These are phyloP conservation scores for Phlebiopsis flavidoalba DNA, from an alignment of 768 basidiomycete species.

Conservation along the genomic window DNA sequence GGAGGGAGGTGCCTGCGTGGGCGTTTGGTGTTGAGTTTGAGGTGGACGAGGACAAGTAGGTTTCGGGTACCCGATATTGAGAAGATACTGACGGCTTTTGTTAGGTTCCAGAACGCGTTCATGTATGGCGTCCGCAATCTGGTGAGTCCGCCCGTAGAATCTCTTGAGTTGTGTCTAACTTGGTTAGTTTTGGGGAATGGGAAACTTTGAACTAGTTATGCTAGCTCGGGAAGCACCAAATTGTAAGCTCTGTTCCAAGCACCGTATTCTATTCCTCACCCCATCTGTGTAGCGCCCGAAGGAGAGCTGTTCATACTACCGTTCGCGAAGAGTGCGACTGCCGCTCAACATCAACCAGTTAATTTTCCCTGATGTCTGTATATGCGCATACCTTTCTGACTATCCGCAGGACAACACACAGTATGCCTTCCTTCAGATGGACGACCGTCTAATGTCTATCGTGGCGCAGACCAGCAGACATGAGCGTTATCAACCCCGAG, in stretches of 20 bases:
- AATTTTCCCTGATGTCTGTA: constrained; percentile 21
- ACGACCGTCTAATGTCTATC: constrained; percentile 92
- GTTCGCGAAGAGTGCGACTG: constrained; percentile 93
- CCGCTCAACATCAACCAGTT: constrained; percentile 88
- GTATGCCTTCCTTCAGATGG: constrained; percentile 93
- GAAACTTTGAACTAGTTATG: constrained; percentile 84
- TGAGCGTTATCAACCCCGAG: constrained; percentile 97
- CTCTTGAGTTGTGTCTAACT: constrained; percentile 1
- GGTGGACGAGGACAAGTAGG: constrained; percentile 43
- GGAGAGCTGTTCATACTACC: constrained; percentile 82
- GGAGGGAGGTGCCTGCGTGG: constrained; percentile 85
- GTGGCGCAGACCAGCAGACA: constrained; percentile 95
- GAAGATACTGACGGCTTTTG: not conserved
- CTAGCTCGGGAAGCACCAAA: constrained; percentile 52
- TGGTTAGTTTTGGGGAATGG: constrained; percentile 85
- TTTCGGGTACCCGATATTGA: not conserved
- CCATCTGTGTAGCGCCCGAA: constrained; percentile 56
- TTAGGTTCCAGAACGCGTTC: constrained; percentile 72
- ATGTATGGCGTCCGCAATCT: constrained; percentile 75
- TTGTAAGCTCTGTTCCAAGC: constrained; percentile 32
- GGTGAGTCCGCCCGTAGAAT: constrained; percentile 38
- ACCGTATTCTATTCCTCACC: too few species aligned
- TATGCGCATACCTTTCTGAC: not conserved
- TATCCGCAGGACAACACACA: constrained; percentile 80
- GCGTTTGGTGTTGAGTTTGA: constrained; percentile 64